phyloP scores from a whole-genome alignment of 2,329 filamentous ascomycete genomes.

The Aspergillus pseudonomiae region DNA sequence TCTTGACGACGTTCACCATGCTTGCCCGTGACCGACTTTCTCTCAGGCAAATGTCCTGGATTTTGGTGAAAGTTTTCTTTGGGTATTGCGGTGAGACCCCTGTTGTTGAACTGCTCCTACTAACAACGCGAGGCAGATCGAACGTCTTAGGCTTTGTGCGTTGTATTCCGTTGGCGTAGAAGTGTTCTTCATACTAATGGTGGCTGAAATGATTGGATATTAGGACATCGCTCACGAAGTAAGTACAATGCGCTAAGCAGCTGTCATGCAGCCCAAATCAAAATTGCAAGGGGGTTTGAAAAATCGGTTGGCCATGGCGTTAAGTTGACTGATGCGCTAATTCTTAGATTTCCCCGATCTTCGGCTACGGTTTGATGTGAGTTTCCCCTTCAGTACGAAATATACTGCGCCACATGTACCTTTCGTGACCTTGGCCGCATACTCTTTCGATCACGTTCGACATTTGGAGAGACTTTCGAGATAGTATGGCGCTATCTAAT shows the following conservation, averaged over 20 bases:
- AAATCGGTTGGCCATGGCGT: conserved; percentile 44
- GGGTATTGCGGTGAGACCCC: conserved; percentile 46
- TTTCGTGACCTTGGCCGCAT: conserved; percentile 30
- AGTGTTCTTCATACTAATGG: conserved; percentile 30
- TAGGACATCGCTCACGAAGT: conserved; percentile 44
- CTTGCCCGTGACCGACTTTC: conserved; percentile 61
- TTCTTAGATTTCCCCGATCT: conserved; percentile 44
- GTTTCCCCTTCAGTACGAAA: conserved; percentile 19
- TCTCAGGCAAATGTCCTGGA: conserved; percentile 61
- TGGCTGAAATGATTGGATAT: conserved; percentile 46
- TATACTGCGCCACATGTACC: conserved; percentile 28
- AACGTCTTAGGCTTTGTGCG: conserved; percentile 63
- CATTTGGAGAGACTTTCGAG: conserved; percentile 12
- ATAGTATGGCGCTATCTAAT: conserved; percentile 2
- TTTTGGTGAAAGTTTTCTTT: conserved; percentile 65
- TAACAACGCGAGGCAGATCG: conserved; percentile 43
- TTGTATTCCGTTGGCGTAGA: conserved; percentile 26
- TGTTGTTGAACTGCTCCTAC: conserved; percentile 22
- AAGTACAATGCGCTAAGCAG: conserved; percentile 32
- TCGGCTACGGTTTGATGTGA: conserved; percentile 45
- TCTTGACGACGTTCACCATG: conserved; percentile 76
- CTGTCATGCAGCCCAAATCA: conserved; percentile 35
- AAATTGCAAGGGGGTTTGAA: conserved; percentile 28
- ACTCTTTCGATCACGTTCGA: conserved; percentile 39
- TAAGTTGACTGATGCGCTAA: conserved; percentile 42